Percentiles rank a stretch among this genome's conserved stretches.
phyloP scores from a whole-genome alignment of 306 rosid genomes.

The Urtica urens region DNA sequence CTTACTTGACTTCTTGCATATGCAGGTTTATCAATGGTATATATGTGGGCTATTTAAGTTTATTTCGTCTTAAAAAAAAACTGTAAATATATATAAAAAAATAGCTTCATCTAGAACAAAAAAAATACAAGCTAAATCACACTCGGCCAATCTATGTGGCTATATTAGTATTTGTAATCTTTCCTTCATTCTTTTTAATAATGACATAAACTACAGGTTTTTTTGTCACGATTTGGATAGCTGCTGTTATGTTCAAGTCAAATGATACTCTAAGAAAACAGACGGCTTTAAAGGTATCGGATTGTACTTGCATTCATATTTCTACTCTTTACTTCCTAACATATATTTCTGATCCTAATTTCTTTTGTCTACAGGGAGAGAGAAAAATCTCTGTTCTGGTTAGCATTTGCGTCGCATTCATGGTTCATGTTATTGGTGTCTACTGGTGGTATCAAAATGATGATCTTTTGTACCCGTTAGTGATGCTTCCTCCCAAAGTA shows the following conservation, averaged over 20 bases:
- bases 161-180: too few species aligned
- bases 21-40: too few species aligned
- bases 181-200: background rate
- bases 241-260: conserved; percentile 73
- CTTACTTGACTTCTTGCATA: too few species aligned
- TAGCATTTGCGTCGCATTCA: conserved; percentile 64
- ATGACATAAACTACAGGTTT: conserved; percentile 27
- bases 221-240: conserved; percentile 66
- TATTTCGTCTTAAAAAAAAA: too few species aligned
- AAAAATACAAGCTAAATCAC: too few species aligned
- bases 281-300: conserved; percentile 34
- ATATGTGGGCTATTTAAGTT: too few species aligned
- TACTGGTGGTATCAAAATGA: conserved; percentile 98
- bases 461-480: conserved; percentile 68
- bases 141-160: too few species aligned
- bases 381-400: conserved; percentile 64
- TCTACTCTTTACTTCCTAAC: background rate
- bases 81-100: too few species aligned
- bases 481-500: conserved; percentile 84
- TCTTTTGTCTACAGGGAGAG: conserved; percentile 77
- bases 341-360: conserved; percentile 12
- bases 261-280: conserved; percentile 74
- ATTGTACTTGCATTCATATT: background rate
- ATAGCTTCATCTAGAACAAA: too few species aligned
- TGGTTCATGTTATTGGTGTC: conserved; percentile 64